Percentiles rank a stretch among this genome's conserved stretches.
These are phyloP conservation scores for Didymella lethalis DNA, from an alignment of 2,329 filamentous ascomycete genomes.

Conservation along the genomic window DNA sequence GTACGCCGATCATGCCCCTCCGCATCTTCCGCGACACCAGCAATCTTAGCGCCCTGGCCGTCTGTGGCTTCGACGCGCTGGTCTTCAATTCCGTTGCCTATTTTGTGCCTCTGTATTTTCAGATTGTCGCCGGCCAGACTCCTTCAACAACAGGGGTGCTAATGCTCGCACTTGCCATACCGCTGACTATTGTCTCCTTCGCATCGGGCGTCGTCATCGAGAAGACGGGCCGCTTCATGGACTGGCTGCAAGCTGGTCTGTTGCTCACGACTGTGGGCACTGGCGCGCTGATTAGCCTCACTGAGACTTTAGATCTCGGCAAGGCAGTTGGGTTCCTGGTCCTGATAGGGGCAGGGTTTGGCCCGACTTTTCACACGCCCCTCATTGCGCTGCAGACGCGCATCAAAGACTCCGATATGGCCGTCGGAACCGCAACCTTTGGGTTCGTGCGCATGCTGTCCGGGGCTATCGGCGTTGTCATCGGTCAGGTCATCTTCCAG, in stretches of 20 bases:
- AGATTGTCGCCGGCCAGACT: slow-evolving; percentile 68
- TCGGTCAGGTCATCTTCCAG: slow-evolving; percentile 62
- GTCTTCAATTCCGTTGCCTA: slow-evolving; percentile 73
- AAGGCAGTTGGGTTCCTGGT: slow-evolving; percentile 59
- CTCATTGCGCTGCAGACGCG: slow-evolving; percentile 64
- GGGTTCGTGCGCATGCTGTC: slow-evolving; percentile 57
- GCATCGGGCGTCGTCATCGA: slow-evolving; percentile 56
- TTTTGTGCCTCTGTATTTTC: slow-evolving; percentile 78
- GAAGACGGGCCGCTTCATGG: slow-evolving; percentile 54
- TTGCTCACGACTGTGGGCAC: slow-evolving; percentile 46
- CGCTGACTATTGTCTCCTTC: slow-evolving; percentile 57
- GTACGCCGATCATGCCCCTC: slow-evolving; percentile 75
- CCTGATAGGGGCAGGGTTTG: slow-evolving; percentile 60
- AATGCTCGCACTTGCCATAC: slow-evolving; percentile 65
- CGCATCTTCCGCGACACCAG: slow-evolving; percentile 66
- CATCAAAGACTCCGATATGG: slow-evolving; percentile 62
- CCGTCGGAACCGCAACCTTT: slow-evolving; percentile 61
- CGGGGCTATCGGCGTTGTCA: slow-evolving; percentile 58
- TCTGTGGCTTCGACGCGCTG: slow-evolving; percentile 60
- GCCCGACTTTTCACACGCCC: slow-evolving; percentile 64
- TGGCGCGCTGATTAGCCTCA: slow-evolving; percentile 43
- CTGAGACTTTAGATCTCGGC: slow-evolving; percentile 19
- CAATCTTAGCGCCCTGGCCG: slow-evolving; percentile 63
- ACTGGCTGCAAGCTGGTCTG: slow-evolving; percentile 44
- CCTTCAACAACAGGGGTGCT: slow-evolving; percentile 66